phyloP scores from a whole-genome alignment of 2,329 filamentous ascomycete species.

The Cercospora janseana region DNA sequence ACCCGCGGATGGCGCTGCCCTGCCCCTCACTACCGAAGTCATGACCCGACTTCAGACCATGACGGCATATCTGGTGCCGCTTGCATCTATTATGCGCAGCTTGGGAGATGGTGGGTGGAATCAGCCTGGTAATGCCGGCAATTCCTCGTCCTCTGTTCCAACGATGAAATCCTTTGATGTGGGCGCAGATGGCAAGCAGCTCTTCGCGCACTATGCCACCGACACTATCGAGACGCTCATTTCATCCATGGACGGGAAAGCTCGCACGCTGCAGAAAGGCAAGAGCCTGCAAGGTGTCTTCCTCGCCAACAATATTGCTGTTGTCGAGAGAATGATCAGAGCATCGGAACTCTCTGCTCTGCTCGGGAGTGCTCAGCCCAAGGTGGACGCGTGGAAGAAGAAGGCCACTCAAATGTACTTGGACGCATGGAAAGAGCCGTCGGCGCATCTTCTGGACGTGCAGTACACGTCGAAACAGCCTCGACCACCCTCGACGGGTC shows the following conservation, averaged over 20 bases:
- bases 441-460: conserved; percentile 79
- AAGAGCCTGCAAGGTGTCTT: conserved; percentile 84
- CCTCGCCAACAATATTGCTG: conserved; percentile 79
- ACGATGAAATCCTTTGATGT: conserved; percentile 80
- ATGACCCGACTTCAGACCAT: conserved; percentile 85
- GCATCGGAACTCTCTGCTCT: conserved; percentile 75
- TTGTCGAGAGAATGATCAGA: conserved; percentile 80
- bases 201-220: conserved; percentile 84
- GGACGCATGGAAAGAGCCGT: conserved; percentile 86
- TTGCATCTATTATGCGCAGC: conserved; percentile 87
- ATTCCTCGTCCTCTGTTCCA: conserved; percentile 61
- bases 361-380: conserved; percentile 55
- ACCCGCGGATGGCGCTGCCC: conserved; percentile 72
- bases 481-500: conserved; percentile 69
- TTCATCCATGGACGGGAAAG: conserved; percentile 70
- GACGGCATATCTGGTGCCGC: conserved; percentile 78
- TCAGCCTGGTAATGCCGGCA: conserved; percentile 54
- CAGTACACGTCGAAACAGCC: conserved; percentile 78
- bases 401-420: conserved; percentile 78
- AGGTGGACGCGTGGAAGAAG: conserved; percentile 78
- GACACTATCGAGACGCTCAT: conserved; percentile 86
- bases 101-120: conserved; percentile 88
- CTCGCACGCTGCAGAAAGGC: conserved; percentile 68
- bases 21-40: conserved; percentile 76
- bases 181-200: conserved; percentile 78